phyloP scores from a whole-genome alignment of 352 stramenopile species.

The Phytophthora sojae region DNA sequence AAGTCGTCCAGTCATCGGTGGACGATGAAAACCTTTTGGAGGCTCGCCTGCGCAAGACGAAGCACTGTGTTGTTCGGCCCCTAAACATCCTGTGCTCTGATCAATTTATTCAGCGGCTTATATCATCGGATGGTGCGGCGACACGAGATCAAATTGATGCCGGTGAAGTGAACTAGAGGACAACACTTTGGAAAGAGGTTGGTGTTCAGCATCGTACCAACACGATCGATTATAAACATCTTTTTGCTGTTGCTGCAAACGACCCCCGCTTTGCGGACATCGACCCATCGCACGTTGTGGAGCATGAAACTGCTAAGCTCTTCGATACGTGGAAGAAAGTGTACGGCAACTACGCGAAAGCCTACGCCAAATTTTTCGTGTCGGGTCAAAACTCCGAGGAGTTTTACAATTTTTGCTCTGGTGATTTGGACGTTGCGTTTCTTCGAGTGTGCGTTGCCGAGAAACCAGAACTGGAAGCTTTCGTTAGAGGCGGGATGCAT shows the following conservation, averaged over 20 bases:
- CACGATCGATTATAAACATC: neutral
- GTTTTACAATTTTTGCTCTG: neutral
- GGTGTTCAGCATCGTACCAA: neutral
- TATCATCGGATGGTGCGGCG: neutral
- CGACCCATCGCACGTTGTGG: neutral
- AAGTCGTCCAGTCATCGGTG: neutral
- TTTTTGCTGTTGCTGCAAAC: neutral
- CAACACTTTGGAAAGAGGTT: neutral
- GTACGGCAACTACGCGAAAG: neutral
- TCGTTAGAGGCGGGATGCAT: neutral
- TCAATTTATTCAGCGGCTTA: neutral
- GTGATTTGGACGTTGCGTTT: neutral
- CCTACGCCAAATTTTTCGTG: neutral
- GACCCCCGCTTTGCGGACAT: neutral
- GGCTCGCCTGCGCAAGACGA: neutral
- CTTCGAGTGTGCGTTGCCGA: neutral
- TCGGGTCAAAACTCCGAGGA: neutral
- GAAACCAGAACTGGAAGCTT: neutral
- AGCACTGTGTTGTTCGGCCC: neutral
- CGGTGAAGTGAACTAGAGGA: neutral
- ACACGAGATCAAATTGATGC: neutral
- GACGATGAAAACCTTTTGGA: constrained; percentile 1
- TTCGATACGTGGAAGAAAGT: neutral
- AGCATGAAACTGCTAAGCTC: neutral
- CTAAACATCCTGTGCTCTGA: neutral